These are phyloP conservation scores for Eucalyptus polyanthemos DNA, from an alignment of 345 rosid genomes.

Conservation along the genomic window DNA sequence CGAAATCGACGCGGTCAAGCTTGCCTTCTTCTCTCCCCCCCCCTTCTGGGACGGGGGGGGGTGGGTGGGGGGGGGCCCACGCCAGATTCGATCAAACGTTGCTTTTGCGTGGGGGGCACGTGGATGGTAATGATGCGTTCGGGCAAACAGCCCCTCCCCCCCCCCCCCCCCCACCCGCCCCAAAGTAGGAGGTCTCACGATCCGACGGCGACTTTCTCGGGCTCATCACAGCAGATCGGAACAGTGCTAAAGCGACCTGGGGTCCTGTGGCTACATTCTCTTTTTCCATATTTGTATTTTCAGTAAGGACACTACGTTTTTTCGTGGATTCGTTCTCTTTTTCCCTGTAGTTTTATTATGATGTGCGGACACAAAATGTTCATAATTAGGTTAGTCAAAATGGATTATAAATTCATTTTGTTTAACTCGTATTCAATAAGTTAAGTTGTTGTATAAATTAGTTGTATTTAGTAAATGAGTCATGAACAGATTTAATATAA, in stretches of 20 bases:
- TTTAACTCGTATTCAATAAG: rapidly evolving
- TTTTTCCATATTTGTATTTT: background rate
- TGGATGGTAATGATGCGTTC: background rate
- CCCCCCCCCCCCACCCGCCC: background rate
- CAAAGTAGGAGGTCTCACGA: background rate
- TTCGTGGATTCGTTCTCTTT: background rate
- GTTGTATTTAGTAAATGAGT: rapidly evolving
- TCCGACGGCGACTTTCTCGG: background rate
- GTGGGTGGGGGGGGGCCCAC: background rate
- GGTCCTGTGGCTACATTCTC: background rate
- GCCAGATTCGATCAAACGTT: background rate
- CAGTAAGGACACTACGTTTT: background rate
- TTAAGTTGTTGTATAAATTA: no score
- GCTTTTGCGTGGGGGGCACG: background rate
- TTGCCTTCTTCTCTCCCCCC: no score
- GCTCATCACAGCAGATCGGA: background rate
- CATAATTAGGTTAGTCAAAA: rapidly evolving
- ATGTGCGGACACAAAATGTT: background rate
- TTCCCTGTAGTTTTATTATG: background rate
- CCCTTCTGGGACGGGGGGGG: no score
- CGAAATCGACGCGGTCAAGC: background rate
- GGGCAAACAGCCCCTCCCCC: background rate
- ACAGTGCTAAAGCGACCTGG: background rate
- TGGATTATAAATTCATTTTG: no score
- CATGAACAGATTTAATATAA: rapidly evolving